These are phyloP conservation scores for Cyberlindnera meyerae DNA, from an alignment of 805 yeast genomes.

Conservation along the genomic window DNA sequence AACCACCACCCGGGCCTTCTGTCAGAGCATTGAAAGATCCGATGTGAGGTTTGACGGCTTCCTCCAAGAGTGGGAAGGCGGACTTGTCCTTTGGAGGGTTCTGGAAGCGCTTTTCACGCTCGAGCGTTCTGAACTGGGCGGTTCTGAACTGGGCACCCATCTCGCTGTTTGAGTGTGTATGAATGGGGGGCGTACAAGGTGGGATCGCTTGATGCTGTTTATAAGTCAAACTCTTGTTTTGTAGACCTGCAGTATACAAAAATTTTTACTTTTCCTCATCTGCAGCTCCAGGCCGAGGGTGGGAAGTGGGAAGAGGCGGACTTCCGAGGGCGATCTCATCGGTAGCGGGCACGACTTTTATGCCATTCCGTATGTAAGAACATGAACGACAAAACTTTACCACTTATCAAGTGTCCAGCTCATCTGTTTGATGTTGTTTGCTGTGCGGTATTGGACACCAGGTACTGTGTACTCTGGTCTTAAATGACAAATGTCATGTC, in stretches of 20 bases:
- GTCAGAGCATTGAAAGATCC: slow-evolving; percentile 95
- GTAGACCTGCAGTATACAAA: slow-evolving; percentile 1
- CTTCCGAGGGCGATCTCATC: slow-evolving; percentile 11
- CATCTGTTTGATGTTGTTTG: too few relatives aligned
- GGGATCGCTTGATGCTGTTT: neutral
- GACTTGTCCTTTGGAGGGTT: slow-evolving; percentile 87
- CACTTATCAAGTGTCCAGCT: neutral
- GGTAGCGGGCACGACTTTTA: slow-evolving; percentile 9
- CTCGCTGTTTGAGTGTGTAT: neutral
- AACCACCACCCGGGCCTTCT: slow-evolving; percentile 81
- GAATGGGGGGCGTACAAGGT: too few relatives aligned
- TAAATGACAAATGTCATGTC: too few relatives aligned
- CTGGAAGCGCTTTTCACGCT: slow-evolving; percentile 77
- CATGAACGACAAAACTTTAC: too few relatives aligned
- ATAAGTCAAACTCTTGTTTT: too few relatives aligned
- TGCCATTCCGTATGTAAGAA: too few relatives aligned
- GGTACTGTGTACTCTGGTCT: too few relatives aligned
- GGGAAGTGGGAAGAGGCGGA: too few relatives aligned
- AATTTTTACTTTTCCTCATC: slow-evolving; percentile 4
- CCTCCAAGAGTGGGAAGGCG: slow-evolving; percentile 74
- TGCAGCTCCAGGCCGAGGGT: neutral
- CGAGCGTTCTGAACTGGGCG: slow-evolving; percentile 61
- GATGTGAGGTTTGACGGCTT: slow-evolving; percentile 91
- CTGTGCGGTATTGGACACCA: too few relatives aligned
- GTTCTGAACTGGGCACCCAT: slow-evolving; percentile 31